Evolutionary conservation across 495 filamentous ascomycete genomes (phyloP).

Genomic region (Pyrenula aspistea): DNA sequence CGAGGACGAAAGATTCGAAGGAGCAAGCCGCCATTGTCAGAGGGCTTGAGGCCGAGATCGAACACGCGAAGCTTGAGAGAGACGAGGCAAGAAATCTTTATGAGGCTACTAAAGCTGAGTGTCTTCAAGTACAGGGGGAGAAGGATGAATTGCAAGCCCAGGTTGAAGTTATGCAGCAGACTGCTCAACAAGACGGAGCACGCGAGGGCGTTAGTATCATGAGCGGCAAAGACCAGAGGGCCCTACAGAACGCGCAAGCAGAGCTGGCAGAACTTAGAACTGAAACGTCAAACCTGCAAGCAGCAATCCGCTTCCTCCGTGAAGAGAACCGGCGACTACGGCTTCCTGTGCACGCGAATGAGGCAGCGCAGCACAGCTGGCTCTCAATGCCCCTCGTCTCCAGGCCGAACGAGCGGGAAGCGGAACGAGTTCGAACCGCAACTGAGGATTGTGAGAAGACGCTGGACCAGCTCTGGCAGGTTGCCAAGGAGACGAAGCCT

Average conservation of each 20-base stretch:
- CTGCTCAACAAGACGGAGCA: constrained; percentile 51
- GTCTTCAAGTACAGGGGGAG: constrained; percentile 33
- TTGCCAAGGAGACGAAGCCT: constrained; percentile 47
- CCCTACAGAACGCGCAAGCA: not conserved
- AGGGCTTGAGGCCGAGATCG: constrained; percentile 27
- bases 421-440: constrained; percentile 47
- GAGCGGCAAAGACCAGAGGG: constrained; percentile 28
- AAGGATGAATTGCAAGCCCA: constrained; percentile 21
- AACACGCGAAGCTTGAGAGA: not conserved
- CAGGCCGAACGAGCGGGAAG: constrained; percentile 13
- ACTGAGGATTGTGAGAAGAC: constrained; percentile 58
- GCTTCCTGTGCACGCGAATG: constrained; percentile 44
- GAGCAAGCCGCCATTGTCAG: constrained; percentile 38
- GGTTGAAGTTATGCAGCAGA: constrained; percentile 27
- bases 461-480: constrained; percentile 56
- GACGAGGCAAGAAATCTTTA: not conserved
- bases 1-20: constrained; percentile 37
- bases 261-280: constrained; percentile 63
- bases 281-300: constrained; percentile 58
- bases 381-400: constrained; percentile 53
- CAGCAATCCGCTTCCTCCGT: constrained; percentile 65
- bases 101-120: constrained; percentile 36
- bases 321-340: constrained; percentile 63
- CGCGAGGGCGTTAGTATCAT: constrained; percentile 65
- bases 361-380: constrained; percentile 35